A percentile compares a stretch with the other conserved stretches of the same genome.
Conservation (phyloP, 768 basidiomycete genomes). For the Russula earlei region DNA sequence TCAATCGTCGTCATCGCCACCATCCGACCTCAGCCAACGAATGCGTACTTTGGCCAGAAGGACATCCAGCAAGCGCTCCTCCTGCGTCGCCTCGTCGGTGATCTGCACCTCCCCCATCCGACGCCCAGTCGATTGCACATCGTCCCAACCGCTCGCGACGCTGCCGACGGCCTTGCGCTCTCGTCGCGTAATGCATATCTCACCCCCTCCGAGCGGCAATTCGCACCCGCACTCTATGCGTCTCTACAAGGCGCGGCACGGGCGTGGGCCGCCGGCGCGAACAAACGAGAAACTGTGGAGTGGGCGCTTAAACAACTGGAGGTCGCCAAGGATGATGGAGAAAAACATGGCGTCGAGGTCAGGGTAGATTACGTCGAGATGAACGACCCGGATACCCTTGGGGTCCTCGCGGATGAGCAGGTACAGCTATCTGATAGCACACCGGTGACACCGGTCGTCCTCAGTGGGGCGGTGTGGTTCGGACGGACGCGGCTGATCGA, state of each 20-base stretch:
- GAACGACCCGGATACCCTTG: conserved; percentile 73
- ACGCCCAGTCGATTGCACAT: conserved; percentile 68
- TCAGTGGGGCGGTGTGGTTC: conserved; percentile 84
- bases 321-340: conserved; percentile 22
- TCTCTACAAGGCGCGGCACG: conserved; percentile 53
- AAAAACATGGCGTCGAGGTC: conserved; percentile 38
- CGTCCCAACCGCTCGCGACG: conserved; percentile 72
- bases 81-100: conserved; percentile 64
- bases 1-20: no score
- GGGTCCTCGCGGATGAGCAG: conserved; percentile 37
- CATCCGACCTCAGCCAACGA: conserved; percentile 54
- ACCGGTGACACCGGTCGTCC: conserved; percentile 47
- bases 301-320: conserved; percentile 37
- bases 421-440: conserved; percentile 23
- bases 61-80: conserved; percentile 95
- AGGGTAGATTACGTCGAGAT: conserved; percentile 80
- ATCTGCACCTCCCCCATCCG: conserved; percentile 77
- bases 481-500: conserved; percentile 88
- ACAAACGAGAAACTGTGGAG: conserved; percentile 41
- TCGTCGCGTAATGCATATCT: conserved; percentile 90
- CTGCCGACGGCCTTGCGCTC: conserved; percentile 61
- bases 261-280: conserved; percentile 44
- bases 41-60: conserved; percentile 95
- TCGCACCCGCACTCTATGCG: conserved; percentile 51
- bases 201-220: conserved; percentile 45